Evolutionary conservation across 257 asterid genomes (phyloP).

Genomic region (Fraxinus anomala): DNA sequence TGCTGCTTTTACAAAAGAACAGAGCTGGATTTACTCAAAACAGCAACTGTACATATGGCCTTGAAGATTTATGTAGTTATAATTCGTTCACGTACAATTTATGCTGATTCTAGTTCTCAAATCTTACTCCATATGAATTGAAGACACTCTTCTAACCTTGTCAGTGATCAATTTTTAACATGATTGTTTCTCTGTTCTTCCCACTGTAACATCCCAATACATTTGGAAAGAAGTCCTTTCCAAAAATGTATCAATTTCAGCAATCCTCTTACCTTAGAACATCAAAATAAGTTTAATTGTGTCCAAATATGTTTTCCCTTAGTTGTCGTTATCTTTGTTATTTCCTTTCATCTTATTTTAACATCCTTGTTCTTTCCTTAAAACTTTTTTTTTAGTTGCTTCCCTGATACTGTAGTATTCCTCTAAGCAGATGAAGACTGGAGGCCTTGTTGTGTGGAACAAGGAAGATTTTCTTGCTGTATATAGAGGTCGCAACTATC

Average conservation of each 20-base stretch:
- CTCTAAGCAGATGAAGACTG: conserved; percentile 68
- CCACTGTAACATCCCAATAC: not conserved
- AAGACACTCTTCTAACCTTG: conserved; percentile 8
- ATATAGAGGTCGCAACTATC: conserved; percentile 64
- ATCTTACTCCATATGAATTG: not conserved
- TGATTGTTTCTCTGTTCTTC: conserved; percentile 3
- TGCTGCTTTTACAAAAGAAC: not conserved
- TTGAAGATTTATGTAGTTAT: not conserved
- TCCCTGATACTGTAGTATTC: conserved; percentile 26
- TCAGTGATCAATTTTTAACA: conserved; percentile 5
- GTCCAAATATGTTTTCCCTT: conserved; percentile 1
- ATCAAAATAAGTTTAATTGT: not conserved
- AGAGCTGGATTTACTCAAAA: not conserved
- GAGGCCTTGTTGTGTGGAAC: conserved; percentile 78
- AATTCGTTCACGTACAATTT: conserved; percentile 1
- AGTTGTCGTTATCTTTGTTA: not conserved
- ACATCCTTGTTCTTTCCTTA: conserved; percentile 11
- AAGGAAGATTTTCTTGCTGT: conserved; percentile 74
- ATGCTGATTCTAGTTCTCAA: conserved; percentile 23
- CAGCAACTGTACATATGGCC: not conserved
- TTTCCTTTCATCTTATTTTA: not conserved
- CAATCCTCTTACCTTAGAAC: conserved; percentile 3
- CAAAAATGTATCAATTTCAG: conserved; percentile 8
- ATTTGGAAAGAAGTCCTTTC: not conserved
- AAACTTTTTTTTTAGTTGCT: conserved; percentile 19